A percentile compares a stretch with the other conserved stretches of the same genome.
These are phyloP conservation scores for Candida montana DNA, from an alignment of 805 yeast species.

Conservation along the genomic window DNA sequence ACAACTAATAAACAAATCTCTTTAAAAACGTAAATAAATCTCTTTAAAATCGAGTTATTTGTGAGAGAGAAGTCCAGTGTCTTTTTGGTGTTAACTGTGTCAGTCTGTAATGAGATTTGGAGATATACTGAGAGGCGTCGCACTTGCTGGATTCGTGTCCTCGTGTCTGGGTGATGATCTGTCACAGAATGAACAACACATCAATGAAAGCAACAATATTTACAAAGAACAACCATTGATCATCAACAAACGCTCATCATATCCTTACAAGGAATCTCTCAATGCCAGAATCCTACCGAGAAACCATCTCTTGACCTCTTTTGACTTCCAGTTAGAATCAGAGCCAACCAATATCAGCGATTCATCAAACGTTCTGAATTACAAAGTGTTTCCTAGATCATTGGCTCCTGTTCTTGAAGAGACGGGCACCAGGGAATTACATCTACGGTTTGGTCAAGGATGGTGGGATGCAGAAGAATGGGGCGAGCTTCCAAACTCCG, in stretches of 20 bases:
- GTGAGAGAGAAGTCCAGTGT: too few relatives aligned
- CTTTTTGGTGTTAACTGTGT: too few relatives aligned
- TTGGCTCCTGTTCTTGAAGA: slow-evolving; percentile 69
- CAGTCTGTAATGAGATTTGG: too few relatives aligned
- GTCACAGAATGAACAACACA: neutral
- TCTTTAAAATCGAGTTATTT: too few relatives aligned
- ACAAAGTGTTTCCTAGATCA: slow-evolving; percentile 71
- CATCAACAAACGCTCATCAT: slow-evolving; percentile 4
- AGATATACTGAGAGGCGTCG: too few relatives aligned
- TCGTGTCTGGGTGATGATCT: neutral
- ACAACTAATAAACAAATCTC: too few relatives aligned
- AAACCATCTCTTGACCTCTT: slow-evolving; percentile 64
- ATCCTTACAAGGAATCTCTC: slow-evolving; percentile 57
- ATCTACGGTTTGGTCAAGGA: slow-evolving; percentile 85
- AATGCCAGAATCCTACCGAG: slow-evolving; percentile 66
- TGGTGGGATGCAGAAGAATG: slow-evolving; percentile 89
- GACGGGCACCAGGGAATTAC: slow-evolving; percentile 69
- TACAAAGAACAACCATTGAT: slow-evolving; percentile 1
- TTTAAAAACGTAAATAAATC: too few relatives aligned
- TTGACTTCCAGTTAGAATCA: slow-evolving; percentile 62
- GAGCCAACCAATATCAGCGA: slow-evolving; percentile 29
- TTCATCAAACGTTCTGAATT: slow-evolving; percentile 35
- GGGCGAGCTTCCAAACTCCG: slow-evolving; percentile 77
- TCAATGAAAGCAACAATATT: neutral
- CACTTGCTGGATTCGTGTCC: neutral